phyloP scores from a whole-genome alignment of 2,329 filamentous ascomycete species.

The Talaromyces rugulosus region DNA sequence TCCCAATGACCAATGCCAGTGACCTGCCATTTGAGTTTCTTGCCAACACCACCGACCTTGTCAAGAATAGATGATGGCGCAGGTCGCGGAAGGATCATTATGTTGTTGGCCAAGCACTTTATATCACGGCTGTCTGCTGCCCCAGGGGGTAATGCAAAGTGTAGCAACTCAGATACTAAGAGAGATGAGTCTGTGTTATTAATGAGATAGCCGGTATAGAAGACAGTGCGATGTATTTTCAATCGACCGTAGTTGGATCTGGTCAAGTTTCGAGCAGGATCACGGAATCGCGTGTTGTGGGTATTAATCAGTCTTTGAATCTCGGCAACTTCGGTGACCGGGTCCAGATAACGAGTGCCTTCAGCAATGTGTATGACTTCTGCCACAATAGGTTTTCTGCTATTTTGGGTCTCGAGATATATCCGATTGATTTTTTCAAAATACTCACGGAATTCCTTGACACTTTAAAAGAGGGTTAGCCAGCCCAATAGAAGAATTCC shows the following conservation, averaged over 20 bases:
- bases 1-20: conserved; percentile 71
- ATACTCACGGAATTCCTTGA: conserved; percentile 80
- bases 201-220: conserved; percentile 91
- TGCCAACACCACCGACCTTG: conserved; percentile 82
- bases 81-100: conserved; percentile 79
- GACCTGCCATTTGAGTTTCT: conserved; percentile 79
- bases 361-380: conserved; percentile 88
- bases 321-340: conserved; percentile 73
- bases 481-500: not conserved
- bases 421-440: conserved; percentile 71
- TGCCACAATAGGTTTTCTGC: conserved; percentile 62
- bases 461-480: conserved; percentile 37
- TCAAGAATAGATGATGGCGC: conserved; percentile 68
- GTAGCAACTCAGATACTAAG: conserved; percentile 58
- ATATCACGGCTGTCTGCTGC: conserved; percentile 64
- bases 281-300: conserved; percentile 59
- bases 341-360: conserved; percentile 67
- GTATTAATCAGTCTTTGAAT: conserved; percentile 85
- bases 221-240: conserved; percentile 78
- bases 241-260: conserved; percentile 49
- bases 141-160: conserved; percentile 58
- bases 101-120: conserved; percentile 80
- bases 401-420: conserved; percentile 43
- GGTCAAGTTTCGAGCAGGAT: conserved; percentile 28
- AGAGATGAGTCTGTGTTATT: conserved; percentile 65